phyloP scores from a whole-genome alignment of 2,329 filamentous ascomycete species.

The Arthrobotrys entomopaga region DNA sequence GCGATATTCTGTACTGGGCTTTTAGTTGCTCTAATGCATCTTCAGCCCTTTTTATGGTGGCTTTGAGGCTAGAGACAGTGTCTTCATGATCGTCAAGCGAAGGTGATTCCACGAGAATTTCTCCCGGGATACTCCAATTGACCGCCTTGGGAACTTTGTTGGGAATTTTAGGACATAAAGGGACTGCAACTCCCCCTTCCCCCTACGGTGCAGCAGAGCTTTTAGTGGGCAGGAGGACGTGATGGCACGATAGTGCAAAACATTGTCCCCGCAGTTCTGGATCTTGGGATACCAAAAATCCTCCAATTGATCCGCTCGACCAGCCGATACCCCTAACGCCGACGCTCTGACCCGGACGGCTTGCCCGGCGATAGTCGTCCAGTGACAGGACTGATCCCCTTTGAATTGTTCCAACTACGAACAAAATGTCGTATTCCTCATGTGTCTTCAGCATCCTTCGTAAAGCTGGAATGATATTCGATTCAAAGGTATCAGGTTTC shows the following conservation, averaged over 20 bases:
- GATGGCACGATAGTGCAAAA: slow-evolving; percentile 29
- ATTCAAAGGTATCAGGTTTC: slow-evolving; percentile 23
- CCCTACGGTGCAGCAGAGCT: not conserved
- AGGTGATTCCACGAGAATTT: slow-evolving; percentile 15
- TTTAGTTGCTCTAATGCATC: slow-evolving; percentile 11
- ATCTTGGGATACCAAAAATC: slow-evolving; percentile 9
- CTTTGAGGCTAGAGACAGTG: slow-evolving; percentile 6
- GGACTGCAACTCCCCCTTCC: slow-evolving; percentile 7
- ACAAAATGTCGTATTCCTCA: slow-evolving; percentile 13
- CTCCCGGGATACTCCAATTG: not conserved
- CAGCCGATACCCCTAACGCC: slow-evolving; percentile 20
- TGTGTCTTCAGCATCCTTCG: slow-evolving; percentile 8
- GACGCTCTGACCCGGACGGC: slow-evolving; percentile 10
- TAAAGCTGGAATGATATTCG: slow-evolving; percentile 15
- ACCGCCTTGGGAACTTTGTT: slow-evolving; percentile 6
- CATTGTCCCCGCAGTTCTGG: slow-evolving; percentile 9
- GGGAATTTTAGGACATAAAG: slow-evolving; percentile 4
- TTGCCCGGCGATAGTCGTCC: slow-evolving; percentile 7
- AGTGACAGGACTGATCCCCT: slow-evolving; percentile 1
- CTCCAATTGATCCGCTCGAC: slow-evolving; percentile 17
- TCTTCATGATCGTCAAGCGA: slow-evolving; percentile 18
- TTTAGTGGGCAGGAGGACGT: slow-evolving; percentile 25
- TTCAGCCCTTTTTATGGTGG: slow-evolving; percentile 5
- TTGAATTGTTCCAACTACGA: slow-evolving; percentile 10
- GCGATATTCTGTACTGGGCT: slow-evolving; percentile 12